A percentile compares a stretch with the other conserved stretches of the same genome.
Conservation (phyloP, 768 basidiomycete genomes). For the Mycena polygramma region DNA sequence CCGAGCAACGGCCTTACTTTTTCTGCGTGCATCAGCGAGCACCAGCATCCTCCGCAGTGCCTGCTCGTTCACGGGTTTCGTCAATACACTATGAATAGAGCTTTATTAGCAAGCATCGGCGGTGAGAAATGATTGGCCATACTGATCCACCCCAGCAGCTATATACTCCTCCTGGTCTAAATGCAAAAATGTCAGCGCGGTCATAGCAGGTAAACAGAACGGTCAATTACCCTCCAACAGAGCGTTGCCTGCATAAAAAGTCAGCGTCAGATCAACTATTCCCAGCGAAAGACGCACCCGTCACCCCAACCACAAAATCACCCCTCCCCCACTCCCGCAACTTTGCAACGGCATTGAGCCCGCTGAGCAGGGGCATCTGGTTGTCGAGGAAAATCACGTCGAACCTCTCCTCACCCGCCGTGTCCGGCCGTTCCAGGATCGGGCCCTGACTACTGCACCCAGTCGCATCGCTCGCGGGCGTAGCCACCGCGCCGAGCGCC, state of each 20-base stretch:
- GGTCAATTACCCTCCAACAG: constrained; percentile 57
- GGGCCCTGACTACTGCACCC: constrained; percentile 42
- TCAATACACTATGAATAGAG: constrained; percentile 67
- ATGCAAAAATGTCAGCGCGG: neutral
- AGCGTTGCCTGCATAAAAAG: constrained; percentile 60
- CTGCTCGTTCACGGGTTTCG: constrained; percentile 83
- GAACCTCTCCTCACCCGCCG: constrained; percentile 52
- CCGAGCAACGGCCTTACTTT: constrained; percentile 39
- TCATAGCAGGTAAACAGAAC: neutral
- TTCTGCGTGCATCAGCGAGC: constrained; percentile 62
- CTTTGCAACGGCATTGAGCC: constrained; percentile 74
- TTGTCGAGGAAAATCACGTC: constrained; percentile 73
- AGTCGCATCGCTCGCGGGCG: constrained; percentile 53
- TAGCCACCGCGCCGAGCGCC: constrained; percentile 64
- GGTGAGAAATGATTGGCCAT: constrained; percentile 43
- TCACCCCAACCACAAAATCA: constrained; percentile 89
- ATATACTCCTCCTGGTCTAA: constrained; percentile 82
- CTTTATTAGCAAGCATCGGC: constrained; percentile 25
- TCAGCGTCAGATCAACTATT: constrained; percentile 5
- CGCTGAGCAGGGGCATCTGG: constrained; percentile 88
- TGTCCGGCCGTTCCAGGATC: constrained; percentile 52
- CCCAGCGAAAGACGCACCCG: constrained; percentile 57
- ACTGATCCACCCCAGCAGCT: constrained; percentile 83
- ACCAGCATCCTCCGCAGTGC: constrained; percentile 60
- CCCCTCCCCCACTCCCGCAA: constrained; percentile 73